phyloP scores from a whole-genome alignment of 768 basidiomycete species.

The Amanita muscaria region DNA sequence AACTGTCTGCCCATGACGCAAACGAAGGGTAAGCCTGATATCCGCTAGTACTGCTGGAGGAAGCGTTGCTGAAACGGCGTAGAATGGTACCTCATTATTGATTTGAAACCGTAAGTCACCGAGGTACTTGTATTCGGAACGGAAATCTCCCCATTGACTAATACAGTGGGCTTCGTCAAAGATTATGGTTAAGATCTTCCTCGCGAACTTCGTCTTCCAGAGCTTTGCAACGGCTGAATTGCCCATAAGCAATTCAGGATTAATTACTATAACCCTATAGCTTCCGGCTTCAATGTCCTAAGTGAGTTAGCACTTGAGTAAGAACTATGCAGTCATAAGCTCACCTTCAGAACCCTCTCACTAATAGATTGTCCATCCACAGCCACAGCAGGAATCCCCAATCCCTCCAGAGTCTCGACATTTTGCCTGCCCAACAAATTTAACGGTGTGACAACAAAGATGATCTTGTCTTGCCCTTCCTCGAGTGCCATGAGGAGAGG shows the following conservation, averaged over 20 bases:
- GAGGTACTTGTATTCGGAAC: not conserved
- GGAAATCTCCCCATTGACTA: not conserved
- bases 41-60: too few relatives aligned
- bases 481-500: constrained; percentile 5
- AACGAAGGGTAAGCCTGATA: too few relatives aligned
- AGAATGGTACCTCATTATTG: not conserved
- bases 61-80: too few relatives aligned
- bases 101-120: not conserved
- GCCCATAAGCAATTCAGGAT: constrained; percentile 9
- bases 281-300: constrained; percentile 9
- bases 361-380: constrained; percentile 4
- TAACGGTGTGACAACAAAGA: constrained; percentile 7
- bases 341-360: constrained; percentile 4
- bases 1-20: too few relatives aligned
- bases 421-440: constrained; percentile 10
- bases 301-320: not conserved
- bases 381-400: constrained; percentile 1
- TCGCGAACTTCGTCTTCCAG: too few relatives aligned
- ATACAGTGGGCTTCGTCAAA: constrained; percentile 1
- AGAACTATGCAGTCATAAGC: not conserved
- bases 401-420: not conserved
- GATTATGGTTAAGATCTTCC: not conserved
- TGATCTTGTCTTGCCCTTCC: constrained; percentile 1
- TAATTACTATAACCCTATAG: constrained; percentile 7
- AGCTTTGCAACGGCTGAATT: too few relatives aligned